Base-by-base conservation (phyloP, 2,329 filamentous ascomycete species). In the Lachnellula occidentalis region DNA sequence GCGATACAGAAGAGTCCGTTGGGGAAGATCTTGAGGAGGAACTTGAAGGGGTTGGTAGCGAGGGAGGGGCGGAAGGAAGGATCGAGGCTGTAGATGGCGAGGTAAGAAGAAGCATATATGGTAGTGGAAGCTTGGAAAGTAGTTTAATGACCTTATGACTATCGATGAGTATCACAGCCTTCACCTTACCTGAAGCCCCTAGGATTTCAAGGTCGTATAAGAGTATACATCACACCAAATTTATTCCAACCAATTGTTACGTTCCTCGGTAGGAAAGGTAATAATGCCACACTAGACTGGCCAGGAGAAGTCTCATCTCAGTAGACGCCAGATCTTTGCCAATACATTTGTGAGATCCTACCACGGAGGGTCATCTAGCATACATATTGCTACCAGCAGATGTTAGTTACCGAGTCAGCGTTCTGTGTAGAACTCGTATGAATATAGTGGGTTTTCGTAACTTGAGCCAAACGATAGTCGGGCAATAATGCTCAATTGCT, bases 1-100 rank as follows among this genome's bases (percentile, higher is more conserved):
- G 65, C 70, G 15, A 76, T 79, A 42, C 76, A 76, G 4, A 73
- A 75, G 50, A 77, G 73, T 8, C 66, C 74, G 0, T 74, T 73
- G 45, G 76, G 76, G 11, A 79, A 79, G 64, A 76, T 78, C 47
- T 69, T 69, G 37, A 54, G 58, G 42, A 60, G 56, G 51, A 62
- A 68, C 15, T 59, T 74, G 56, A 67, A 69, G 48, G 69, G 65
- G n/a, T 34, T 66, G 45, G 69, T 57, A 5, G 50, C 37, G 54
- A 55, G 47, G 36, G 62, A 64, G 51, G 41, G 6, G 36, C 42
- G 41, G 21, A 61, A 61, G 48, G 47, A 11, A 21, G 39, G 45
- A n/a, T 37, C 55, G 17, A 57, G 46, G 39, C 14, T 54, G 46
- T 56, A 37, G 19, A 37, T 46, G 9, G 24, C 34, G 45, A 31